phyloP scores from a whole-genome alignment of 441 rosid species.

The Eutrema salsugineum region DNA sequence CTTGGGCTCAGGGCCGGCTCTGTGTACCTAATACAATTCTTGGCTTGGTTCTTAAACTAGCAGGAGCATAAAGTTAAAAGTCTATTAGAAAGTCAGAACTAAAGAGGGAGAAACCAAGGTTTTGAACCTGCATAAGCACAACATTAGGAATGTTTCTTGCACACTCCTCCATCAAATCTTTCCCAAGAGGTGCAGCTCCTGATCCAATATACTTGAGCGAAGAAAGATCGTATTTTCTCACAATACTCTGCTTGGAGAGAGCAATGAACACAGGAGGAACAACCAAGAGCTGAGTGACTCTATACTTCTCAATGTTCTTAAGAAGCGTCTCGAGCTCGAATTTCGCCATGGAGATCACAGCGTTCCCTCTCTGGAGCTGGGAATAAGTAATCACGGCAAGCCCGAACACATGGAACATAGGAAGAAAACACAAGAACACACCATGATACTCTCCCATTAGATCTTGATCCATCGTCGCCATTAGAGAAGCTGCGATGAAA shows the following conservation, averaged over 20 bases:
- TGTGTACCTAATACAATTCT: background rate
- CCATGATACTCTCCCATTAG: conserved; percentile 45
- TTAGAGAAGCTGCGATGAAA: conserved; percentile 59
- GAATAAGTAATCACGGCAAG: conserved; percentile 42
- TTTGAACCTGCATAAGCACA: conserved; percentile 54
- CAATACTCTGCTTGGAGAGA: conserved; percentile 56
- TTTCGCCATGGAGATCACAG: conserved; percentile 58
- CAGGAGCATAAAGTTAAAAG: too few species aligned
- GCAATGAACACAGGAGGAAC: conserved; percentile 84
- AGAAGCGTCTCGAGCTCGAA: conserved; percentile 56
- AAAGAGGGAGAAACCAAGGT: background rate
- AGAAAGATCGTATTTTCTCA: conserved; percentile 63
- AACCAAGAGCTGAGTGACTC: conserved; percentile 64
- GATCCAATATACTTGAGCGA: conserved; percentile 63
- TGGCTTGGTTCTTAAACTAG: background rate
- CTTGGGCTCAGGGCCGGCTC: too few species aligned
- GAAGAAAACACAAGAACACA: conserved; percentile 63
- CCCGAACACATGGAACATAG: conserved; percentile 91
- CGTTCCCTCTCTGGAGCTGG: conserved; percentile 63
- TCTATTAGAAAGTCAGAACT: background rate
- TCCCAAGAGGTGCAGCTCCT: conserved; percentile 87
- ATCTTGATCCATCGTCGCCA: conserved; percentile 61
- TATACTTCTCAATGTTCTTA: conserved; percentile 54
- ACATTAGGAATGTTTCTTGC: conserved; percentile 54
- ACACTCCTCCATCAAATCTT: conserved; percentile 83